Evolutionary conservation across 2,329 filamentous ascomycete species (phyloP).

Genomic region (Fonsecaea pedrosoi): DNA sequence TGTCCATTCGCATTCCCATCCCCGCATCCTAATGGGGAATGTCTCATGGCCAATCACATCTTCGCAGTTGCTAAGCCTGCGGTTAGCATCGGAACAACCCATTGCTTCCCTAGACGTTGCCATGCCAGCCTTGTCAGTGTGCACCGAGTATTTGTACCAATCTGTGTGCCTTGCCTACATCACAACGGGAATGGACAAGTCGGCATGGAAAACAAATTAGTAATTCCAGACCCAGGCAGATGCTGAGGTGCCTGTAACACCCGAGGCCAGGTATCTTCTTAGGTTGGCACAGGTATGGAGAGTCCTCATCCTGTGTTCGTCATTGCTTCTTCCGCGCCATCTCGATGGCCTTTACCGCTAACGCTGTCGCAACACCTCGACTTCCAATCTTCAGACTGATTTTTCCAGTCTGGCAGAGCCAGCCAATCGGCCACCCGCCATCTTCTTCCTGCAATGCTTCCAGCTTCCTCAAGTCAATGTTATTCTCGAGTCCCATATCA

Average conservation of each 20-base stretch:
- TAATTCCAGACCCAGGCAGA: not conserved
- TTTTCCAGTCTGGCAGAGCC: constrained; percentile 23
- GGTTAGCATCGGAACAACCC: constrained; percentile 1
- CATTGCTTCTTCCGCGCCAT: constrained; percentile 11
- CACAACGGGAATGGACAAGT: not conserved
- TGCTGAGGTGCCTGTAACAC: not conserved
- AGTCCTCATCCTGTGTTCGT: not conserved
- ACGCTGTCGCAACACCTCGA: constrained; percentile 17
- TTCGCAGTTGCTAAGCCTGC: not conserved
- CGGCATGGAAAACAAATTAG: too few relatives aligned
- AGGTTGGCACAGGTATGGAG: not conserved
- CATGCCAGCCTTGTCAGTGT: not conserved
- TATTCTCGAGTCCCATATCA: constrained; percentile 19
- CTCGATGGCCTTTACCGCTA: constrained; percentile 21
- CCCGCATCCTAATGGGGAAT: constrained; percentile 9
- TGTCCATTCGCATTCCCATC: not conserved
- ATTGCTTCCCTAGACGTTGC: not conserved
- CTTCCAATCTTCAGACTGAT: constrained; percentile 21
- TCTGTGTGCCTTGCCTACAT: not conserved
- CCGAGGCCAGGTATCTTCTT: not conserved
- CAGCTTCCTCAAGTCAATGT: constrained; percentile 14
- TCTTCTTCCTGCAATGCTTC: constrained; percentile 15
- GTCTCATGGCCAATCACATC: not conserved
- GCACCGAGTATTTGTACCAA: not conserved
- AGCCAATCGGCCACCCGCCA: constrained; percentile 23